A percentile compares a stretch with the other conserved stretches of the same genome.
Conservation (phyloP, 495 filamentous ascomycete genomes). For the Xylaria telfairii region DNA sequence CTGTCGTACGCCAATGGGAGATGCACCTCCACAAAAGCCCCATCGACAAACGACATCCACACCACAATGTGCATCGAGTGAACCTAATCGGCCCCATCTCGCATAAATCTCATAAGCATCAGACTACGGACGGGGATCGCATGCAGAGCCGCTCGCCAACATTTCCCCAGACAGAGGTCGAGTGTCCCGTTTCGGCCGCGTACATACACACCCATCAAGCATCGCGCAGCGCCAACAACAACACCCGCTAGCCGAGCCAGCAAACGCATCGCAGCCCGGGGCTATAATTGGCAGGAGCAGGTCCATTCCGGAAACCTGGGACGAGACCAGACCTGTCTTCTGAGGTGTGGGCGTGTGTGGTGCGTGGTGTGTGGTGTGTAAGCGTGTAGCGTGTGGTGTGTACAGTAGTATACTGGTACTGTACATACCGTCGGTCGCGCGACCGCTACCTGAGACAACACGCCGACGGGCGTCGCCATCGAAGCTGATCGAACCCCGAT, state of each 20-base stretch:
- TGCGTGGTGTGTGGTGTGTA: too few relatives aligned
- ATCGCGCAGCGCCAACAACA: background rate
- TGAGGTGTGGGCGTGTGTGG: background rate
- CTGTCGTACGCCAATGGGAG: constrained; percentile 11
- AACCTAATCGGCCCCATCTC: constrained; percentile 22
- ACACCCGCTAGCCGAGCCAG: constrained; percentile 16
- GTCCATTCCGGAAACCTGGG: constrained; percentile 19
- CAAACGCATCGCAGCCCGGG: background rate
- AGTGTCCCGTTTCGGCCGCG: constrained; percentile 4
- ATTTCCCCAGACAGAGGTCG: background rate
- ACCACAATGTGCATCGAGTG: constrained; percentile 8
- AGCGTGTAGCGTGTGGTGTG: too few relatives aligned
- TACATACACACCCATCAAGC: background rate
- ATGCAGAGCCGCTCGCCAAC: constrained; percentile 5
- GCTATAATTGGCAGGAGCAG: background rate
- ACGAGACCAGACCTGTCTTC: constrained; percentile 16
- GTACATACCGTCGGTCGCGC: too few relatives aligned
- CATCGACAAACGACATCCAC: constrained; percentile 18
- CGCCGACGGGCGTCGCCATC: constrained; percentile 12
- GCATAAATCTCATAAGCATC: constrained; percentile 9
- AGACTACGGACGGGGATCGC: background rate
- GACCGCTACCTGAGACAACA: constrained; percentile 21
- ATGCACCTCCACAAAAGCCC: constrained; percentile 23
- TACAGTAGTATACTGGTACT: too few relatives aligned
- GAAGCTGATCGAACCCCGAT: constrained; percentile 10